phyloP scores from a whole-genome alignment of 169 alveolate genomes.

The Eimeria necatrix region DNA sequence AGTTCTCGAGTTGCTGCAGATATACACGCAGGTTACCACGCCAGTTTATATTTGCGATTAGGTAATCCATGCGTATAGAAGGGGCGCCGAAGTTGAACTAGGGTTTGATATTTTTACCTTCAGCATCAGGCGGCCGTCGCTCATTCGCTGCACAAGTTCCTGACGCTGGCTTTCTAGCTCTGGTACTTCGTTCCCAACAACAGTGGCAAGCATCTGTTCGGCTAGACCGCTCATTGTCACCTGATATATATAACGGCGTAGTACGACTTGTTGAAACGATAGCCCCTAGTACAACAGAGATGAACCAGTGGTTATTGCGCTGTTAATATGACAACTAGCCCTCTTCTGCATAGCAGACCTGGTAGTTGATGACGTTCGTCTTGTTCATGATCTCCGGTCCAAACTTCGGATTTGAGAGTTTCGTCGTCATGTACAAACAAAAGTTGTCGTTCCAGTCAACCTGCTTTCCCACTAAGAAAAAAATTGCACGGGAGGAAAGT shows the following conservation, averaged over 20 bases:
- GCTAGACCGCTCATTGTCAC: constrained; percentile 94
- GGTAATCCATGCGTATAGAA: background rate
- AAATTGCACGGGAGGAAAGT: background rate
- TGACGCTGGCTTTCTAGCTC: constrained; percentile 94
- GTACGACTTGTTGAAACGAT: background rate
- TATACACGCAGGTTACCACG: background rate
- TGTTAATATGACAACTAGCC: background rate
- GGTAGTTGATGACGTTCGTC: constrained; percentile 94
- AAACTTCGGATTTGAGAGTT: constrained; percentile 95
- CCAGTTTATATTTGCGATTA: background rate
- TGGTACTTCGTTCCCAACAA: constrained; percentile 96
- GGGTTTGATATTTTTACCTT: constrained; percentile 80
- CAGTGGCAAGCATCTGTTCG: constrained; percentile 95
- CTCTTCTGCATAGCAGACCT: constrained; percentile 21
- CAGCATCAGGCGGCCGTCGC: constrained; percentile 92
- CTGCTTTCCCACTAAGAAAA: constrained; percentile 84
- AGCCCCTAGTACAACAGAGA: background rate
- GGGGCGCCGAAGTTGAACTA: background rate
- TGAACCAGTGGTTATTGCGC: background rate
- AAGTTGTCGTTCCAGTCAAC: constrained; percentile 89
- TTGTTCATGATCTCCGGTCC: constrained; percentile 97
- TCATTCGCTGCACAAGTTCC: constrained; percentile 92
- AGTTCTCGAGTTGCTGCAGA: constrained; percentile 91
- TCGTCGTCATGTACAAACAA: constrained; percentile 94
- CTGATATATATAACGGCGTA: background rate